Percentiles rank a stretch among this genome's conserved stretches.
phyloP scores from a whole-genome alignment of 1,139 yeast species.

The Suhomyces panamericanus region DNA sequence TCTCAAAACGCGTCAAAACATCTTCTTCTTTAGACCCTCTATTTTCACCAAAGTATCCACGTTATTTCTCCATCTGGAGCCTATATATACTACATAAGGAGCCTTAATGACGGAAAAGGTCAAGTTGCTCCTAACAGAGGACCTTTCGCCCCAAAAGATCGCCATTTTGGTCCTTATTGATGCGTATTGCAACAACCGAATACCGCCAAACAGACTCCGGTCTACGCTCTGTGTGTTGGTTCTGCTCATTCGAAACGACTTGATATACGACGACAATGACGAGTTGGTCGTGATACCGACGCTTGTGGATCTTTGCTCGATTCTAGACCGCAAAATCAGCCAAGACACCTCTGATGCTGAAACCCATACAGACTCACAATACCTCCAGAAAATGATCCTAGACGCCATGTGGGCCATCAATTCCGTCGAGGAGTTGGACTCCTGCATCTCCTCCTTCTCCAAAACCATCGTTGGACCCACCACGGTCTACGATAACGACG shows the following conservation, averaged over 20 bases:
- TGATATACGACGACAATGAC: slow-evolving; percentile 23
- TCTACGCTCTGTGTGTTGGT: slow-evolving; percentile 22
- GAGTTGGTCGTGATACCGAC: slow-evolving; percentile 31
- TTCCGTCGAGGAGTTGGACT: slow-evolving; percentile 39
- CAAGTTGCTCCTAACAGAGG: slow-evolving; percentile 30
- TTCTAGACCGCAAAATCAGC: slow-evolving; percentile 2
- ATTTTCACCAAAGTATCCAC: neutral
- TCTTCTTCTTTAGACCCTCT: neutral
- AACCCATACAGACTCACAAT: slow-evolving; percentile 7
- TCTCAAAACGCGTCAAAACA: neutral
- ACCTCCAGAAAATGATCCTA: slow-evolving; percentile 16
- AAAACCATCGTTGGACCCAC: slow-evolving; percentile 12
- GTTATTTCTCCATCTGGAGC: neutral
- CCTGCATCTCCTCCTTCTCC: slow-evolving; percentile 16
- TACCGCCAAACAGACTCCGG: slow-evolving; percentile 16
- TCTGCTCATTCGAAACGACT: slow-evolving; percentile 28
- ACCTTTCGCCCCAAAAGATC: slow-evolving; percentile 38
- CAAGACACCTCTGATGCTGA: neutral
- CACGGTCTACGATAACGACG: slow-evolving; percentile 8
- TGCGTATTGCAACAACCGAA: slow-evolving; percentile 22
- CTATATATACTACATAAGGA: neutral
- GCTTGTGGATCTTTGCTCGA: slow-evolving; percentile 27
- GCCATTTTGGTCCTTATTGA: slow-evolving; percentile 27
- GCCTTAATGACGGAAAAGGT: slow-evolving; percentile 1
- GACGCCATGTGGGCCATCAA: slow-evolving; percentile 32